These are phyloP conservation scores for Neoboletus magnificus DNA, from an alignment of 768 basidiomycete species.

Conservation along the genomic window DNA sequence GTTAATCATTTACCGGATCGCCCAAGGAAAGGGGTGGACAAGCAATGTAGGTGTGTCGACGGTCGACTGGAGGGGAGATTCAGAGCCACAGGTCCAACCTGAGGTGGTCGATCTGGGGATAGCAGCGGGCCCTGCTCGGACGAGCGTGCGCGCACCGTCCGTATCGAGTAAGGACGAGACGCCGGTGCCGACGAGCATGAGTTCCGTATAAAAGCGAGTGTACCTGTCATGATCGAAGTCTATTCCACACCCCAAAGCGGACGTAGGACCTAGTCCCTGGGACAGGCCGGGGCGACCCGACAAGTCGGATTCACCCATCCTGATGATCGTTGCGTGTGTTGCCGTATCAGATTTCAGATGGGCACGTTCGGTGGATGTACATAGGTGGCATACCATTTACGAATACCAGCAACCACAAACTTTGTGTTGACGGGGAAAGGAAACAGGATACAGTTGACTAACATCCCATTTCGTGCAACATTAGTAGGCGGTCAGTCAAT, in stretches of 20 bases:
- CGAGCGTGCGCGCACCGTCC: background rate
- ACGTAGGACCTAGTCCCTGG: no score
- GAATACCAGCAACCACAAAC: background rate
- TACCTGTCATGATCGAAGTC: background rate
- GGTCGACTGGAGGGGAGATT: conserved; percentile 15
- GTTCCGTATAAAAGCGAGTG: background rate
- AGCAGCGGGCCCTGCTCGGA: background rate
- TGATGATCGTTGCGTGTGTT: background rate
- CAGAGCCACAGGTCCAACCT: background rate
- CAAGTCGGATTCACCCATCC: background rate
- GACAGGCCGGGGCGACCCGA: no score
- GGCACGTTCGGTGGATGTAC: background rate
- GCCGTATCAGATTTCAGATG: background rate
- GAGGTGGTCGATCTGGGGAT: background rate
- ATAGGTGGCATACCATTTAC: background rate
- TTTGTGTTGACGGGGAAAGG: background rate
- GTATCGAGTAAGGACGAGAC: background rate
- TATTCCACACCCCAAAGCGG: background rate
- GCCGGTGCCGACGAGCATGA: background rate
- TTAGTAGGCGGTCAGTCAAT: no score
- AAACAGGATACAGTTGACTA: background rate
- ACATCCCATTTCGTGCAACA: no score
- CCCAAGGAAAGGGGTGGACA: conserved; percentile 15
- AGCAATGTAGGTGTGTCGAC: conserved; percentile 3
- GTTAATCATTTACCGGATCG: conserved; percentile 22